Evolutionary conservation across 2,329 filamentous ascomycete genomes (phyloP), one percentile per base, ranked within the genome.

Genomic region (Thelonectria rubi): DNA sequence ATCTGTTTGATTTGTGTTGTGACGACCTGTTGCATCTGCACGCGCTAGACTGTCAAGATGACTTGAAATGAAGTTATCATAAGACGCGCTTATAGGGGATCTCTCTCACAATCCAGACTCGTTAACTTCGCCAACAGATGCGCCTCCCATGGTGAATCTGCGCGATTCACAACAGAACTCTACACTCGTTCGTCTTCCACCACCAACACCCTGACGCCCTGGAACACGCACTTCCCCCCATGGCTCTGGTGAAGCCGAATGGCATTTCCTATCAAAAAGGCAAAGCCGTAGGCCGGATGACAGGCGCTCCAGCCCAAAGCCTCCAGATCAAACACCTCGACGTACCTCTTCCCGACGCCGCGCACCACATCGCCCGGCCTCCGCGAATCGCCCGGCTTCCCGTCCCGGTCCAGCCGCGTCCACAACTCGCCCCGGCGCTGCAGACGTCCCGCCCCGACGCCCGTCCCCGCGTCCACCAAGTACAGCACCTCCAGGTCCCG

Each of bases 321-420:
- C 50, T 75, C 71, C 5, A 77, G 55, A 17, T 76, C 72, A 48
- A 73, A 69, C 1, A 76, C 72, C 55, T 78, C 74, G 10, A 71
- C 66, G 54, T 76, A 78, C 6, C 64, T 64, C 57, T 63, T 74
- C 12, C 70, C 72, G 0, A 74, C 67, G 2, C 72, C 75, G 6
- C 65, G 64, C 6, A 78, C 65, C 10, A 76, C 68, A 52, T 77
- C 75, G 1, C 68, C 64, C 1, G 58, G 20, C 26, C 74, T 67
- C 17, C 30, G 39, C 34, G 55, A 48, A 1, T 69, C 65, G 4
- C 32, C 21, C 14, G 59, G 46, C 6, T 60, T 58, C 37, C 55
- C 58, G n/a, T 67, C 61, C 5, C 60, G 50, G 53, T 69, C 62
- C 17, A 75, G 52, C 9, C 61, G 61, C 7, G 54, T 59, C 62